These are phyloP conservation scores for Astrocystis sublimbata DNA, from an alignment of 495 filamentous ascomycete genomes.

Conservation along the genomic window DNA sequence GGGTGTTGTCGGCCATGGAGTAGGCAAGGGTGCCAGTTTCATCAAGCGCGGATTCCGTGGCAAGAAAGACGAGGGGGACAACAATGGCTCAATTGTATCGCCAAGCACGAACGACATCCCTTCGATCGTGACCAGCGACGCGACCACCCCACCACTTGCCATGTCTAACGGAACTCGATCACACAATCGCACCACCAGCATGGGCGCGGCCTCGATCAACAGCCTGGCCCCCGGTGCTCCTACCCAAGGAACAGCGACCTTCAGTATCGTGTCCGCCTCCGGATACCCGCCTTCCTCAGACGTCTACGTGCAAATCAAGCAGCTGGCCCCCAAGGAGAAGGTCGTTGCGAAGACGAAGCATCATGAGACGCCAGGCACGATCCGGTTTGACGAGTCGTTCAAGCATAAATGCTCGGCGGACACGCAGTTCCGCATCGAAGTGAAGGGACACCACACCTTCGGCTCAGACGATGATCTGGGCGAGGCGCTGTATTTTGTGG, in stretches of 20 bases:
- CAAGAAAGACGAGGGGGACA: slow-evolving; percentile 58
- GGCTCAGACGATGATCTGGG: slow-evolving; percentile 78
- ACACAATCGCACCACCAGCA: slow-evolving; percentile 69
- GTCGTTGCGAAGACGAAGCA: slow-evolving; percentile 86
- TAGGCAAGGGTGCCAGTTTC: slow-evolving; percentile 86
- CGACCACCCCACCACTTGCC: slow-evolving; percentile 42
- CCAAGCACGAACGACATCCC: slow-evolving; percentile 45
- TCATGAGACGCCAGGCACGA: slow-evolving; percentile 60
- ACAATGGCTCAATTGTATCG: slow-evolving; percentile 30
- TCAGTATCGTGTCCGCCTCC: slow-evolving; percentile 76
- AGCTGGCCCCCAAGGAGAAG: slow-evolving; percentile 66
- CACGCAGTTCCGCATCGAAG: slow-evolving; percentile 80
- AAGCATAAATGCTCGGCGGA: slow-evolving; percentile 77
- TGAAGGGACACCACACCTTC: slow-evolving; percentile 80
- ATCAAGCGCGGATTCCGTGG: slow-evolving; percentile 75
- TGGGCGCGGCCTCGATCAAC: slow-evolving; percentile 60
- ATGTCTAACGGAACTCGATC: slow-evolving; percentile 41
- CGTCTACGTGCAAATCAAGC: slow-evolving; percentile 73
- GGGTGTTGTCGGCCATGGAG: slow-evolving; percentile 69
- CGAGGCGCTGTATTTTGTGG: slow-evolving; percentile 84
- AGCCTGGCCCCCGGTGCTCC: slow-evolving; percentile 57
- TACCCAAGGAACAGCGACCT: slow-evolving; percentile 72
- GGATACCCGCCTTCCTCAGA: slow-evolving; percentile 80
- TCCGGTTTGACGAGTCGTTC: slow-evolving; percentile 77
- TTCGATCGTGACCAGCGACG: slow-evolving; percentile 42